phyloP scores from a whole-genome alignment of 768 basidiomycete species.

The Macrolepiota dolichaula region DNA sequence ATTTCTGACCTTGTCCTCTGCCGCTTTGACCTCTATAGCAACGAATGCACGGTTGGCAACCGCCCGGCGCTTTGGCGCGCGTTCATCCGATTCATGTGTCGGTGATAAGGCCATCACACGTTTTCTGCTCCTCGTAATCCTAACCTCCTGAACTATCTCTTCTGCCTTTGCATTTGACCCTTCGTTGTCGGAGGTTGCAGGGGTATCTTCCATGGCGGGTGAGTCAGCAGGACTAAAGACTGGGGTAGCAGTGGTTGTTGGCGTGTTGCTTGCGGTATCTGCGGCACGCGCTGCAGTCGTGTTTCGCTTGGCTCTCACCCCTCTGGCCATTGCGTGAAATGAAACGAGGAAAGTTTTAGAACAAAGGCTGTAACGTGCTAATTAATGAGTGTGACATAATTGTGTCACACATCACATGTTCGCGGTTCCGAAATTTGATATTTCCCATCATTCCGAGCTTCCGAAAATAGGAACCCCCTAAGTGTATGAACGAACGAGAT shows the following conservation, averaged over 20 bases:
- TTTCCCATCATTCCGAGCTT: neutral
- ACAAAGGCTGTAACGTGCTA: constrained; percentile 1
- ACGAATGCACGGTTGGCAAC: constrained; percentile 31
- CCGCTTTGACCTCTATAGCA: constrained; percentile 25
- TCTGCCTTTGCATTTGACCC: constrained; percentile 14
- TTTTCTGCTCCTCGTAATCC: constrained; percentile 19
- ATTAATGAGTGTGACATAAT: constrained; percentile 9
- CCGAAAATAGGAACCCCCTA: neutral
- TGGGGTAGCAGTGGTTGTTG: constrained; percentile 46
- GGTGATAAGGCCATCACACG: constrained; percentile 26
- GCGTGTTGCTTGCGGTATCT: constrained; percentile 18
- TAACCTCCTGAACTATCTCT: constrained; percentile 7
- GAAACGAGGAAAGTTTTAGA: constrained; percentile 4
- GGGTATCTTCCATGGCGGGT: constrained; percentile 42
- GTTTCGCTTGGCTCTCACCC: neutral
- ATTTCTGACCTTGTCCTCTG: constrained; percentile 21
- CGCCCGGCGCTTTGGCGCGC: constrained; percentile 31
- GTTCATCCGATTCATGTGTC: constrained; percentile 19
- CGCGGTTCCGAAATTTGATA: neutral
- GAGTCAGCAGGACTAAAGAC: constrained; percentile 47
- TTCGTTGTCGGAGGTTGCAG: constrained; percentile 48
- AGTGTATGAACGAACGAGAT: neutral
- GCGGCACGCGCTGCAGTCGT: neutral
- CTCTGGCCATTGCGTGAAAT: constrained; percentile 1
- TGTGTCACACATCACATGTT: constrained; percentile 6